These are phyloP conservation scores for Rhizophlyctis rosea DNA, from an alignment of 192 early-diverging fungal species.

Conservation along the genomic window DNA sequence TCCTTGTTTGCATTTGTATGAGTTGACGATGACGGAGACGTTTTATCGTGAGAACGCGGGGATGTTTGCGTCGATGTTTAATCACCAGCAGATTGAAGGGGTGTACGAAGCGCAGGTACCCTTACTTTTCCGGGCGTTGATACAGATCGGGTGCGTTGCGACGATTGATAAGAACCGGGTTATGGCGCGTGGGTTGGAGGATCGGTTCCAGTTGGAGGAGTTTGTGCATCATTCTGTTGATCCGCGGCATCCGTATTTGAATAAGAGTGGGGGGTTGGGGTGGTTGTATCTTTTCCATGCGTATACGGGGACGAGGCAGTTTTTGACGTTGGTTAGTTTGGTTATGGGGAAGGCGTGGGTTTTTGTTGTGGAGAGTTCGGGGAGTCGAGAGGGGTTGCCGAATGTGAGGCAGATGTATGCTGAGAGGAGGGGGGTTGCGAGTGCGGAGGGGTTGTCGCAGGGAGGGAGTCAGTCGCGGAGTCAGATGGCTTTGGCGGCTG, in stretches of 20 bases:
- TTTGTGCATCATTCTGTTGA: constrained; percentile 28
- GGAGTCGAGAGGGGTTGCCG: constrained; percentile 64
- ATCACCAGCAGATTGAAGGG: constrained; percentile 83
- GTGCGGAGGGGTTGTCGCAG: constrained; percentile 20
- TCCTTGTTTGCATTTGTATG: constrained; percentile 69
- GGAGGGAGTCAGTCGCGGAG: constrained; percentile 1
- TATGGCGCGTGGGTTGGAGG: constrained; percentile 28
- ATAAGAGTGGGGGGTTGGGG: constrained; percentile 36
- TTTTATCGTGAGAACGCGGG: constrained; percentile 70
- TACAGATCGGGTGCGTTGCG: constrained; percentile 67
- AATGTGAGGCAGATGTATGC: constrained; percentile 66
- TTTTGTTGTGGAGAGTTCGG: constrained; percentile 71
- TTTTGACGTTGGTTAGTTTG: constrained; percentile 73
- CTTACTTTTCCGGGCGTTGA: constrained; percentile 73
- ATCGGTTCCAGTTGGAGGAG: constrained; percentile 41
- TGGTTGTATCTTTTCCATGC: constrained; percentile 82
- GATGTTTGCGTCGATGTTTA: constrained; percentile 76
- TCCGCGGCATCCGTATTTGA: constrained; percentile 34
- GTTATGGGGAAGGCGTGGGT: constrained; percentile 51
- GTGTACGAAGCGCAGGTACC: constrained; percentile 93
- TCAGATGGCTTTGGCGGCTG: no score
- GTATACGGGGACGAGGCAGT: constrained; percentile 44
- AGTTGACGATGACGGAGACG: constrained; percentile 76
- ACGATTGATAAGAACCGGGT: constrained; percentile 24
- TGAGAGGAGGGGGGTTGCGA: constrained; percentile 11